A percentile compares a stretch with the other conserved stretches of the same genome.
Evolutionary conservation across 2,329 filamentous ascomycete genomes (phyloP).

Genomic region (Alternaria novae-zelandiae): DNA sequence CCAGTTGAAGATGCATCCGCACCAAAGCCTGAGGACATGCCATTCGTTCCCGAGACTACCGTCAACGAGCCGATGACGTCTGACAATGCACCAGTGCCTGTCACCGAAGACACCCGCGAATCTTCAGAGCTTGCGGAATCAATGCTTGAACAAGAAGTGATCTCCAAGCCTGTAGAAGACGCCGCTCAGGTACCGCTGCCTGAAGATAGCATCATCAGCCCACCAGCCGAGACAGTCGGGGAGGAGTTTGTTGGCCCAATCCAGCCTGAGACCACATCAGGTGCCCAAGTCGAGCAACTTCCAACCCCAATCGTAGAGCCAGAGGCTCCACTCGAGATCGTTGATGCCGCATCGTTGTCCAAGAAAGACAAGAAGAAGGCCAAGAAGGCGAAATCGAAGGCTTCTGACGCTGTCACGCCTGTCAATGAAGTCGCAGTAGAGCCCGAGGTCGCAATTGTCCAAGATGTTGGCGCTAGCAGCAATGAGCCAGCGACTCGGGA

Average conservation of each 20-base stretch:
- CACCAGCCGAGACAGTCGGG: not conserved
- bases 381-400: conserved; percentile 34
- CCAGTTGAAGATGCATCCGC: not conserved
- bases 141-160: not conserved
- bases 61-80: not conserved
- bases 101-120: not conserved
- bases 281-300: not conserved
- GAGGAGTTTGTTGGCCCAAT: not conserved
- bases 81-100: not conserved
- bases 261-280: not conserved
- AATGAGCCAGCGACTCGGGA: not conserved
- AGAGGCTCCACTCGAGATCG: conserved; percentile 2
- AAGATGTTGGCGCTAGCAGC: not conserved
- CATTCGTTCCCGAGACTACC: not conserved
- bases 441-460: not conserved
- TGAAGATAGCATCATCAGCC: conserved; percentile 1
- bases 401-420: conserved; percentile 22
- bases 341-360: conserved; percentile 8
- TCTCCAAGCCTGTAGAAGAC: conserved; percentile 6
- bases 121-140: not conserved
- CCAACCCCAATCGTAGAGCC: not conserved
- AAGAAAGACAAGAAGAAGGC: conserved; percentile 42
- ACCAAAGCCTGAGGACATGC: not conserved
- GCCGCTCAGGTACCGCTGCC: conserved; percentile 4
- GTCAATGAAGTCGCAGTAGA: conserved; percentile 9